A percentile compares a stretch with the other conserved stretches of the same genome.
These are phyloP conservation scores for Cynara cardunculus DNA, from an alignment of 129 eudicot species.

Conservation along the genomic window DNA sequence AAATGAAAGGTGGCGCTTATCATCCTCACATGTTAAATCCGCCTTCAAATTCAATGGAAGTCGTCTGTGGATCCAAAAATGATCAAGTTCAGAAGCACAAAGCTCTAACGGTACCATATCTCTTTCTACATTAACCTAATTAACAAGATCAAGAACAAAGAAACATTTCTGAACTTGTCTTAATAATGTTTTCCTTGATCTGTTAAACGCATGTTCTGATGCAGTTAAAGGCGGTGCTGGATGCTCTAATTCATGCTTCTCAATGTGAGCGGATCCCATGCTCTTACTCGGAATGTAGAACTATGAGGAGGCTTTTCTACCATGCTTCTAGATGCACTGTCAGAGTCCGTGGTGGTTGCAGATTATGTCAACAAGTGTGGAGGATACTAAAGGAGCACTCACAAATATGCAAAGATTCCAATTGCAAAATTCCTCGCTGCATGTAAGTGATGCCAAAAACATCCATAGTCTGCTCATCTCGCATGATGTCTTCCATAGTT, in stretches of 20 bases:
- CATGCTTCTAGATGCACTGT: slow-evolving; percentile 39
- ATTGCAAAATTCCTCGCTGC: slow-evolving; percentile 69
- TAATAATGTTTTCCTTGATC: not conserved
- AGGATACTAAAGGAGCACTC: slow-evolving; percentile 42
- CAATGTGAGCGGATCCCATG: slow-evolving; percentile 44
- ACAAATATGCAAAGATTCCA: slow-evolving; percentile 36
- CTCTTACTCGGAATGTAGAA: slow-evolving; percentile 32
- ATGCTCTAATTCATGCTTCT: slow-evolving; percentile 44
- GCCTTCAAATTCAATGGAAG: slow-evolving; percentile 7
- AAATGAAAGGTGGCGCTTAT: slow-evolving; percentile 30
- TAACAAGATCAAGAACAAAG: not conserved
- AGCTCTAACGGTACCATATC: slow-evolving; percentile 12
- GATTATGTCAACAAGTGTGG: slow-evolving; percentile 39
- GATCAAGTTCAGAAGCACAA: slow-evolving; percentile 26
- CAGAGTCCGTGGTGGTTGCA: slow-evolving; percentile 45
- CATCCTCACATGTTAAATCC: slow-evolving; percentile 44
- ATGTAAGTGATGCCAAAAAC: slow-evolving; percentile 36
- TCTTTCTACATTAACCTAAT: not conserved
- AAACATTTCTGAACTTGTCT: not conserved
- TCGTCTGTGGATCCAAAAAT: slow-evolving; percentile 26
- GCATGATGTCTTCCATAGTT: not conserved
- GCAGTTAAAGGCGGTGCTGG: slow-evolving; percentile 42
- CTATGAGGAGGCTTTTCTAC: slow-evolving; percentile 41
- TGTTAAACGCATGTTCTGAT: not conserved
- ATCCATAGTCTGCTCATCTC: too few species aligned